Percentiles rank a stretch among this genome's conserved stretches.
phyloP scores from a whole-genome alignment of 805 yeast species.

The Starmerella powellii region DNA sequence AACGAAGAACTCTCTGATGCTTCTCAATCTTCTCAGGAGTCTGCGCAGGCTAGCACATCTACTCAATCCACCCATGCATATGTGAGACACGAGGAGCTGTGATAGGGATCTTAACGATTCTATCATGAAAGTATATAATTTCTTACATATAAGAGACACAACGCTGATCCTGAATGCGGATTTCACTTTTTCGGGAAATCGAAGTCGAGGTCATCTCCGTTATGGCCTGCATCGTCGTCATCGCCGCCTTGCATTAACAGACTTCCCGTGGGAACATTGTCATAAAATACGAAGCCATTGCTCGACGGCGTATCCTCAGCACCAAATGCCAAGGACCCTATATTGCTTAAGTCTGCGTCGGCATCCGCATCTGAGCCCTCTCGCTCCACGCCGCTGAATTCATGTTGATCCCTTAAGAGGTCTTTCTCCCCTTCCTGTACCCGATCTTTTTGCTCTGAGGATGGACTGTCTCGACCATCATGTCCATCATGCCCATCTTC shows the following conservation, averaged over 20 bases:
- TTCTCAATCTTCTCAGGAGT: no score
- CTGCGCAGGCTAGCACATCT: no score
- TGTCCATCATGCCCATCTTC: neutral
- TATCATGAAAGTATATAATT: neutral
- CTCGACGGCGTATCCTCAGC: slow-evolving; percentile 3
- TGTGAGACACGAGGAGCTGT: no score
- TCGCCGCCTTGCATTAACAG: slow-evolving; percentile 12
- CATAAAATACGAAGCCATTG: slow-evolving; percentile 15
- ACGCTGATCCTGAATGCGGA: neutral
- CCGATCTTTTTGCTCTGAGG: no score
- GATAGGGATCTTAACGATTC: no score
- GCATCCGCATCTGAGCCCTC: slow-evolving; percentile 1
- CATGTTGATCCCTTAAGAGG: no score
- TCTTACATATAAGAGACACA: neutral
- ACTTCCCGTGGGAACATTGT: slow-evolving; percentile 14
- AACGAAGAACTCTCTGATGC: no score
- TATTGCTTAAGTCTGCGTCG: neutral
- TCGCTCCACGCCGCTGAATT: neutral
- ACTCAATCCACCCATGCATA: no score
- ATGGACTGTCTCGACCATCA: no score
- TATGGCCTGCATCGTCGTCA: slow-evolving; percentile 5
- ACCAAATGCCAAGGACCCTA: slow-evolving; percentile 6
- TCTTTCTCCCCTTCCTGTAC: no score
- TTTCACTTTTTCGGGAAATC: slow-evolving; percentile 3
- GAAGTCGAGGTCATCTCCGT: slow-evolving; percentile 7